A percentile compares a stretch with the other conserved stretches of the same genome.
Evolutionary conservation across 2,329 filamentous ascomycete genomes (phyloP).

Genomic region (Epichloe sibirici): DNA sequence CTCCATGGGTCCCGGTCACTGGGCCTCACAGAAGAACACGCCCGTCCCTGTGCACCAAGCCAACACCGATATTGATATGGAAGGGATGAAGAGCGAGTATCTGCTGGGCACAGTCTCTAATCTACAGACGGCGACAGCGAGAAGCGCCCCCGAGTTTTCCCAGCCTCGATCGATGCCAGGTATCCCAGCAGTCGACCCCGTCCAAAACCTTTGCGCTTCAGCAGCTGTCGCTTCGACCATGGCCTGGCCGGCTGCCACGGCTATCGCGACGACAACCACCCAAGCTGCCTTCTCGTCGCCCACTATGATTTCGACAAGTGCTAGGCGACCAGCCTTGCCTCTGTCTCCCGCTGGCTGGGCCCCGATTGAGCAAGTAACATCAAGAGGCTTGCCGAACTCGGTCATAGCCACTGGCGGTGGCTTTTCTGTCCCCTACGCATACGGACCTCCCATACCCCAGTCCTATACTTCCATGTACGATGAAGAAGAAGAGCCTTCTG

Average conservation of each 20-base stretch:
- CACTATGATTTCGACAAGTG: conserved; percentile 8
- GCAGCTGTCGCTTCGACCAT: conserved; percentile 10
- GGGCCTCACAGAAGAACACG: conserved; percentile 10
- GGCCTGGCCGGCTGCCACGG: conserved; percentile 25
- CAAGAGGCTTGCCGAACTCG: conserved; percentile 10
- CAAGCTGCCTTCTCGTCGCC: conserved; percentile 36
- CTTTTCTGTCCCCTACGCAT: conserved; percentile 19
- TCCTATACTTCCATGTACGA: conserved; percentile 23
- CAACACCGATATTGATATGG: conserved; percentile 12
- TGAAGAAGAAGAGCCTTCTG: conserved; percentile 16
- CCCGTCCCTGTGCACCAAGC: conserved; percentile 7
- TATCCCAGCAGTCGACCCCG: conserved; percentile 11
- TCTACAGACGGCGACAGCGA: conserved; percentile 9
- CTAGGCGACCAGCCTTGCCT: conserved; percentile 22
- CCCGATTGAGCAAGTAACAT: conserved; percentile 16
- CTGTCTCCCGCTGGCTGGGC: conserved; percentile 19
- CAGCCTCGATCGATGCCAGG: conserved; percentile 14
- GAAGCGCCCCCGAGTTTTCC: conserved; percentile 11
- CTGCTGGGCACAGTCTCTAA: conserved; percentile 10
- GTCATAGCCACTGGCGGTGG: conserved; percentile 10
- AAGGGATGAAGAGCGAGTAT: conserved; percentile 12
- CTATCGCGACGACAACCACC: conserved; percentile 32
- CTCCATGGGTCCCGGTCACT: conserved; percentile 10
- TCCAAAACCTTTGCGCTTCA: conserved; percentile 12
- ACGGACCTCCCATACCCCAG: conserved; percentile 16